Evolutionary conservation across 2,329 filamentous ascomycete species (phyloP), one percentile per base, ranked within the genome.

Genomic region (Torrubiella hemipterigena): DNA sequence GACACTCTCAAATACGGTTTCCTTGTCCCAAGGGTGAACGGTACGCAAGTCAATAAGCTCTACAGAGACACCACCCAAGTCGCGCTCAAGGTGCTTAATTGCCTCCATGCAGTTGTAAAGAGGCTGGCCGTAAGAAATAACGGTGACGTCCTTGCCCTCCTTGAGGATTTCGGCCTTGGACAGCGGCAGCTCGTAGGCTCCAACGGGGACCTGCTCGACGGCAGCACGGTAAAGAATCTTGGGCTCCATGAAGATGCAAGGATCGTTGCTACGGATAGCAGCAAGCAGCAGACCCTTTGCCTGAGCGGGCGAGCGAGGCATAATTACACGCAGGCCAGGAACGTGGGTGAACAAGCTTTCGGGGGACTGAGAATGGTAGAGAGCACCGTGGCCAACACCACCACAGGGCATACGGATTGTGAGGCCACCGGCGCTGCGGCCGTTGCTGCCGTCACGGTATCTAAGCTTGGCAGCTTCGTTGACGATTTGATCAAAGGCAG

Each of bases 141-240:
- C 65, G 0, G 87, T 95, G 13, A 94, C 52, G 40, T 93, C 77
- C 31, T 72, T 78, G 27, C 87, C 87, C 33, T 77, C 63, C 53
- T 86, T 89, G 15, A 95, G 51, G 0, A 93, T 58, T 50, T 95
- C 86, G 0, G 87, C 87, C 52, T 84, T 89, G 44, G 78, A 84
- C 9, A 95, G 65, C 0, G 86, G 85, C 11, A 95, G 67, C n/a
- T 77, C 75, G 52, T 91, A 95, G 4, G 81, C 63, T 15, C 75
- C 79, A 1, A 77, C 72, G 1, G 87, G 87, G 1, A 95, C 87
- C 52, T 94, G 83, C 55, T 95, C 87, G 17, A 93, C 83, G 0
- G 87, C 83, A 0, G 87, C 86, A 14, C 87, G 78, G 54, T 95
- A 95, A 10, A 95, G 63, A 28, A 91, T 82, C 60, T 95, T 95